phyloP scores from a whole-genome alignment of 228 moss, liverwort and hornwort species.

The Sphagnum magellanicum region DNA sequence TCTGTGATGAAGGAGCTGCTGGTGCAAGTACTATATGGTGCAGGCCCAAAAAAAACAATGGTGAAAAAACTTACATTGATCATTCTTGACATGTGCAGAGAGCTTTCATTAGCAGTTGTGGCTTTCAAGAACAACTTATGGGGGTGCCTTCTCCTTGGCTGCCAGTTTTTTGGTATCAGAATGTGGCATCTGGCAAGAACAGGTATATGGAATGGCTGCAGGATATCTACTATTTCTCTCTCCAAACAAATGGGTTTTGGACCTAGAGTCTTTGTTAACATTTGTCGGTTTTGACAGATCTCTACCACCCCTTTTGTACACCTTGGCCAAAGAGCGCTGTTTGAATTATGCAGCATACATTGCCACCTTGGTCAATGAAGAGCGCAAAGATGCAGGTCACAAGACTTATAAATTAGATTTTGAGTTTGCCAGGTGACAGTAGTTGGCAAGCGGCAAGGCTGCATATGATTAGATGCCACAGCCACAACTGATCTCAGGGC shows the following conservation, averaged over 20 bases:
- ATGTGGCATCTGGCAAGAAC: conserved; percentile 40
- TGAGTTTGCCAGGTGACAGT: conserved; percentile 49
- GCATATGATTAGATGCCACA: conserved; percentile 37
- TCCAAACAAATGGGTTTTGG: conserved; percentile 11
- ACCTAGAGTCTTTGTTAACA: conserved; percentile 22
- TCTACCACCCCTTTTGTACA: conserved; percentile 53
- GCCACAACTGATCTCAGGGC: conserved; percentile 32
- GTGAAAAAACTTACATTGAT: no score
- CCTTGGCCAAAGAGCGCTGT: conserved; percentile 50
- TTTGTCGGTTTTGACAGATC: conserved; percentile 54
- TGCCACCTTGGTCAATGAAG: conserved; percentile 42
- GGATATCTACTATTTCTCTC: conserved; percentile 8
- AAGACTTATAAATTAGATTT: conserved; percentile 50
- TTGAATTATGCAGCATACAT: conserved; percentile 70
- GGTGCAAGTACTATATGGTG: no score
- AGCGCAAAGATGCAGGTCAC: conserved; percentile 59
- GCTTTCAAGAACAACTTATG: no score
- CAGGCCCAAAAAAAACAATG: no score
- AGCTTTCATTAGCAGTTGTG: no score
- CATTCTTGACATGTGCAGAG: no score
- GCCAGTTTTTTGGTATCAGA: conserved; percentile 55
- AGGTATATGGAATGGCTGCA: conserved; percentile 41
- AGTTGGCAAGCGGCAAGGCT: conserved; percentile 30
- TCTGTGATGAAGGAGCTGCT: no score
- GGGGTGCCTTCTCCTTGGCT: conserved; percentile 15